Evolutionary conservation across 225 moss, liverwort and hornwort genomes (phyloP), one percentile per base, ranked within the genome.

Genomic region (Takakia lepidozioides): DNA sequence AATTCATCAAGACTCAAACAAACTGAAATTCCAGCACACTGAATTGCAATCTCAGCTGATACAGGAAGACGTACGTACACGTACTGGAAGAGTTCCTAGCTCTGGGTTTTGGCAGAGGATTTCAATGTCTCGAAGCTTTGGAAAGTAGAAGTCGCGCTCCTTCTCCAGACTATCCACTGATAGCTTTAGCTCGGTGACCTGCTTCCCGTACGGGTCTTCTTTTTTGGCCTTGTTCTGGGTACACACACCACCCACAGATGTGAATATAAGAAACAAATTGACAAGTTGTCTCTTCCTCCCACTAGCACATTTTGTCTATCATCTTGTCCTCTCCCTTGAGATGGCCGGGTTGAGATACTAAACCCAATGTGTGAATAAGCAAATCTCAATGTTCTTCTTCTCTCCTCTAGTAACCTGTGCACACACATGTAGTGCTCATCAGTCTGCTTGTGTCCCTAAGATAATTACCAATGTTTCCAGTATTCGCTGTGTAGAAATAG

Each of bases 61-160:
- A n/a, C n/a, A n/a, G n/a, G n/a, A n/a, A n/a, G n/a, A n/a, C n/a
- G n/a, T 10, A 82, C 83, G 38, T n/a, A n/a, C n/a, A n/a, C n/a
- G n/a, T 60, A 95, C 95, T 72, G 87, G 69, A 38, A 98, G 75
- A 49, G 90, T 80, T 43, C 78, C 78, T 22, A 98, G 72, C 75
- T 98, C 95, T 21, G 82, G 84, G 36, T 86, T 82, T 78, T 98
- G 95, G 52, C 95, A 98, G 11, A 98, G 73, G 49, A 98, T 98
- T 62, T 98, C 95, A 39, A 98, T 98, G 46, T 98, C 95, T 48
- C 95, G 84, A 20, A 98, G 90, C 80, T 98, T 98, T 17, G 95
- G 85, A 68, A 98, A 98, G 63, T 98, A 98, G 52, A 98, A 98
- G 43, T 98, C 95, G 19, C 95, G 84, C 46, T 98, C 95, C 71